Evolutionary conservation across 2,329 filamentous ascomycete genomes (phyloP).

Genomic region (Fusarium nurragi): DNA sequence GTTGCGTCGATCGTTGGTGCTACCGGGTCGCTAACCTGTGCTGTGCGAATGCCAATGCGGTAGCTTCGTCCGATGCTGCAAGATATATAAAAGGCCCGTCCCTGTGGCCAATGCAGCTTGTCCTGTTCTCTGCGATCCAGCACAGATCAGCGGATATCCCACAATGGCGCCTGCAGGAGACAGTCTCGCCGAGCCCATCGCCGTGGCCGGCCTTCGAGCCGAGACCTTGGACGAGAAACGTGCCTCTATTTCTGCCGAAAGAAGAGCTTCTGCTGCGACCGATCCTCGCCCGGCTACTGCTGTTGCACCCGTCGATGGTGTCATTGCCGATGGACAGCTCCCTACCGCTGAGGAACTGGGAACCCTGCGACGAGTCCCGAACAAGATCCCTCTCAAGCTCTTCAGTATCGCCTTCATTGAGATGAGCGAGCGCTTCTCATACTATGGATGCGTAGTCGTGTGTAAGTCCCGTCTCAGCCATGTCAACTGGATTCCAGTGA

Average conservation of each 20-base stretch:
- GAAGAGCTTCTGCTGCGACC: slow-evolving; percentile 40
- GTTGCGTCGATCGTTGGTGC: slow-evolving; percentile 19
- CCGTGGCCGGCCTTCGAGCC: slow-evolving; percentile 42
- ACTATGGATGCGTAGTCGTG: slow-evolving; percentile 73
- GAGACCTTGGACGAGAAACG: slow-evolving; percentile 47
- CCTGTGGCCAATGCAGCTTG: neutral
- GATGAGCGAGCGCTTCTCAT: slow-evolving; percentile 77
- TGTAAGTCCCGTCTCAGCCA: slow-evolving; percentile 57
- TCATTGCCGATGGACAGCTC: slow-evolving; percentile 19
- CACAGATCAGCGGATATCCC: neutral
- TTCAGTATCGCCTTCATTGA: slow-evolving; percentile 75
- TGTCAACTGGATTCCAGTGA: neutral
- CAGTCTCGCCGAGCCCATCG: slow-evolving; percentile 50
- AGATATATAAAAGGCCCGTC: slow-evolving; percentile 21
- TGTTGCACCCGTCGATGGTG: neutral
- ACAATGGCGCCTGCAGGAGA: slow-evolving; percentile 48
- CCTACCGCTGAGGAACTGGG: slow-evolving; percentile 53
- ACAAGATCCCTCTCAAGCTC: slow-evolving; percentile 66
- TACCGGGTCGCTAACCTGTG: neutral
- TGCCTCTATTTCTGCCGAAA: slow-evolving; percentile 44
- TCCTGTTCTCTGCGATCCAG: slow-evolving; percentile 1
- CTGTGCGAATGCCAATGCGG: slow-evolving; percentile 7
- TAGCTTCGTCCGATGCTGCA: slow-evolving; percentile 9
- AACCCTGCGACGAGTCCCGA: slow-evolving; percentile 64
- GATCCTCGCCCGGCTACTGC: slow-evolving; percentile 12